Evolutionary conservation across 2,329 filamentous ascomycete species (phyloP).

Genomic region (Rachicladosporium sp.): DNA sequence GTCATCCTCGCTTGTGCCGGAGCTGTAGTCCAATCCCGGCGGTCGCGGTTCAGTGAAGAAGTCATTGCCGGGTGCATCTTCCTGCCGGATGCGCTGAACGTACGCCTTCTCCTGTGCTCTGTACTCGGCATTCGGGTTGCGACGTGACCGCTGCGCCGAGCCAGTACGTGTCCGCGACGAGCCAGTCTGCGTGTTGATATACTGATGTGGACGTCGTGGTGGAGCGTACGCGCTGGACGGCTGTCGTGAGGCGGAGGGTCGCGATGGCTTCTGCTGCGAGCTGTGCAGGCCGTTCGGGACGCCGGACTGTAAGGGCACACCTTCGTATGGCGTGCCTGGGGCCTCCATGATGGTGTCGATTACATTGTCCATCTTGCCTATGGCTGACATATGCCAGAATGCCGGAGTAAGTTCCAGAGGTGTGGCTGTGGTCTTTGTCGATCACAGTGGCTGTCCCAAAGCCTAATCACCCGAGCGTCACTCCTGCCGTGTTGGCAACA

Average conservation of each 20-base stretch:
- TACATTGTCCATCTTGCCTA: too few relatives aligned
- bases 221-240: constrained; percentile 40
- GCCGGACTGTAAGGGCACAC: constrained; percentile 2
- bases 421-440: too few relatives aligned
- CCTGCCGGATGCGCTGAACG: constrained; percentile 78
- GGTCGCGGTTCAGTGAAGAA: constrained; percentile 63
- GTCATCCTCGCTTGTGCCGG: constrained; percentile 77
- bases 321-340: constrained; percentile 2
- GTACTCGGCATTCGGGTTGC: constrained; percentile 61
- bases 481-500: too few relatives aligned
- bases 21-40: constrained; percentile 52
- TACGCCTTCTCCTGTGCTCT: constrained; percentile 88
- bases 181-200: constrained; percentile 27
- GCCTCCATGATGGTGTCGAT: too few relatives aligned
- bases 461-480: too few relatives aligned
- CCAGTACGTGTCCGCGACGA: constrained; percentile 41
- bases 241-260: constrained; percentile 32
- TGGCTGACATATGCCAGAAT: too few relatives aligned
- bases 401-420: too few relatives aligned
- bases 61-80: constrained; percentile 48
- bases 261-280: constrained; percentile 12
- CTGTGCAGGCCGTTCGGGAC: constrained; percentile 14
- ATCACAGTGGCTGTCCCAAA: too few relatives aligned
- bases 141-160: constrained; percentile 39
- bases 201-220: constrained; percentile 35